Conservation (phyloP, 2,329 filamentous ascomycete species). For the Venturia aucupariae region DNA sequence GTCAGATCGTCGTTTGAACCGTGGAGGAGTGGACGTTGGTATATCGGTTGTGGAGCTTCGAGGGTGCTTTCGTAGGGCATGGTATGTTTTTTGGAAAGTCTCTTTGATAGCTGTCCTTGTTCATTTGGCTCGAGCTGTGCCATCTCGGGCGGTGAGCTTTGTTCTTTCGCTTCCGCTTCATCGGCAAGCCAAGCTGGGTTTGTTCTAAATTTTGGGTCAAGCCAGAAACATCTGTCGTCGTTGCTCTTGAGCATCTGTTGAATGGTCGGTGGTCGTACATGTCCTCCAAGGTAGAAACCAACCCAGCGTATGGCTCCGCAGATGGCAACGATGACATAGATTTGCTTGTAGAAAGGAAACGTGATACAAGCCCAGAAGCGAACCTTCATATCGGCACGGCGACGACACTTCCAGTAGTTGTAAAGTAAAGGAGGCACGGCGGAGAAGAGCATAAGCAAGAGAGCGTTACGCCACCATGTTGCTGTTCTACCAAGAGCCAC, state of each 20-base stretch:
- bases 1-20: too few relatives aligned
- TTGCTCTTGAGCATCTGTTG: conserved; percentile 18
- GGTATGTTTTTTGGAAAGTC: too few relatives aligned
- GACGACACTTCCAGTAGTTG: conserved; percentile 17
- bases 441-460: conserved; percentile 17
- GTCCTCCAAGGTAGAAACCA: conserved; percentile 17
- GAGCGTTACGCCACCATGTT: conserved; percentile 17
- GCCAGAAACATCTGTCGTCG: conserved; percentile 18
- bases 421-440: conserved; percentile 17
- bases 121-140: too few relatives aligned
- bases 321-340: conserved; percentile 18
- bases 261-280: conserved; percentile 17
- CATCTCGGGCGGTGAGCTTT: too few relatives aligned
- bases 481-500: conserved; percentile 17
- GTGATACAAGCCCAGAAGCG: conserved; percentile 18
- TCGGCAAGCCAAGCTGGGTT: conserved; percentile 19
- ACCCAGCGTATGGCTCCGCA: conserved; percentile 17
- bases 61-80: too few relatives aligned
- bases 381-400: conserved; percentile 17
- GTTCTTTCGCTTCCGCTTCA: conserved; percentile 10
- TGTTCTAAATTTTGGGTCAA: conserved; percentile 17
- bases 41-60: too few relatives aligned
- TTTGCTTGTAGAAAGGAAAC: conserved; percentile 18
- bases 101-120: too few relatives aligned
- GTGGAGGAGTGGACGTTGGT: too few relatives aligned